Conservation (phyloP, 148 eudicot species). For the Camellia sinensis region DNA sequence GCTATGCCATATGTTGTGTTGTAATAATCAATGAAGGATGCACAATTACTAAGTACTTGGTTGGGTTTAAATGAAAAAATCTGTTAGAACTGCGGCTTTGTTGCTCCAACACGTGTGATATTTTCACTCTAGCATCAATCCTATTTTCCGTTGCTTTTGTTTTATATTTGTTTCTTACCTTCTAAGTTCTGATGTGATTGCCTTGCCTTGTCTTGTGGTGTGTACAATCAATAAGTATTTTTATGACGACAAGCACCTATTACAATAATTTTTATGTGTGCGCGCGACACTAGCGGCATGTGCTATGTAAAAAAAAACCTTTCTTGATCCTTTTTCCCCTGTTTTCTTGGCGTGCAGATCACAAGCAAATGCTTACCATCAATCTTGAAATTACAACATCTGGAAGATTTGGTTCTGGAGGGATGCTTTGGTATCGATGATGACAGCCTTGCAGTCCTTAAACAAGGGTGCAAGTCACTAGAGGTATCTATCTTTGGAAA, state of each 20-base stretch:
- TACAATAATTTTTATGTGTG: background rate
- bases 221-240: background rate
- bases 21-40: too few relatives aligned
- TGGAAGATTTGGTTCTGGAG: conserved; percentile 79
- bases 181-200: background rate
- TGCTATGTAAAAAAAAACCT: background rate
- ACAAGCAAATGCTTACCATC: conserved; percentile 71
- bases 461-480: conserved; percentile 70
- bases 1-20: too few relatives aligned
- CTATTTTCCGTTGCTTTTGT: background rate
- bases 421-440: conserved; percentile 86
- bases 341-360: conserved; percentile 46
- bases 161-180: background rate
- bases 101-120: background rate
- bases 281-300: background rate
- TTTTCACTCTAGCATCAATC: conserved; percentile 3
- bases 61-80: background rate
- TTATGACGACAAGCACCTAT: background rate
- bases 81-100: background rate
- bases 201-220: conserved; percentile 6
- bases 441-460: conserved; percentile 56
- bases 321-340: background rate
- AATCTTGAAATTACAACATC: conserved; percentile 62
- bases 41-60: too few relatives aligned
- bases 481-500: conserved; percentile 48